A percentile compares a stretch with the other conserved stretches of the same genome.
Conservation (phyloP, 75 land plant genomes). For the Sequoia sempervirens region DNA sequence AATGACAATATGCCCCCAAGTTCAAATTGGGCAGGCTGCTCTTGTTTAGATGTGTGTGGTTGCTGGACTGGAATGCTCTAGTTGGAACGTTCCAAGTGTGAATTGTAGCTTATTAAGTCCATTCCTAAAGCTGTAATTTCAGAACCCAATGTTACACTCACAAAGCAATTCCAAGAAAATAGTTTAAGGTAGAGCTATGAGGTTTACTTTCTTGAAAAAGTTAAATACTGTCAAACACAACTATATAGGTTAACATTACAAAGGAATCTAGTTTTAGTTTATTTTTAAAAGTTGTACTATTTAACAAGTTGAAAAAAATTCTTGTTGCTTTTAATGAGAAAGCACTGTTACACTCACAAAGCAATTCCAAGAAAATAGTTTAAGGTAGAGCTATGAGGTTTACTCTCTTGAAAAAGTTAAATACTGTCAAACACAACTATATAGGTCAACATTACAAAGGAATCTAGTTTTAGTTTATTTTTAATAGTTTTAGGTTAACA, state of each 20-base stretch:
- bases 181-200: neutral
- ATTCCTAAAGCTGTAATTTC: neutral
- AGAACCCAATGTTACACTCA: neutral
- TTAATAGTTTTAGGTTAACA: too few relatives aligned
- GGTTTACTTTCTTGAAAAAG: neutral
- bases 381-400: too few relatives aligned
- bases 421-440: too few relatives aligned
- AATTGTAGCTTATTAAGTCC: neutral
- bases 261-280: neutral
- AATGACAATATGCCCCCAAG: neutral
- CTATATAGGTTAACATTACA: neutral
- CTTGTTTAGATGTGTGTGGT: neutral
- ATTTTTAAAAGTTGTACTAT: neutral
- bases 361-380: too few relatives aligned
- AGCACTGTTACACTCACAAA: too few relatives aligned
- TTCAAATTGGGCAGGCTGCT: neutral
- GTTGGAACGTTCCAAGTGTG: neutral
- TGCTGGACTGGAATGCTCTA: neutral
- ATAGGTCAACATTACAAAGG: too few relatives aligned
- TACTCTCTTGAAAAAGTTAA: too few relatives aligned
- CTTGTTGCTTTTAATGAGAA: neutral
- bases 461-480: too few relatives aligned
- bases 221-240: neutral
- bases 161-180: neutral
- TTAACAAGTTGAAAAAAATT: too few relatives aligned